Conservation (phyloP, 805 yeast genomes). For the Dipodascus albidus region DNA sequence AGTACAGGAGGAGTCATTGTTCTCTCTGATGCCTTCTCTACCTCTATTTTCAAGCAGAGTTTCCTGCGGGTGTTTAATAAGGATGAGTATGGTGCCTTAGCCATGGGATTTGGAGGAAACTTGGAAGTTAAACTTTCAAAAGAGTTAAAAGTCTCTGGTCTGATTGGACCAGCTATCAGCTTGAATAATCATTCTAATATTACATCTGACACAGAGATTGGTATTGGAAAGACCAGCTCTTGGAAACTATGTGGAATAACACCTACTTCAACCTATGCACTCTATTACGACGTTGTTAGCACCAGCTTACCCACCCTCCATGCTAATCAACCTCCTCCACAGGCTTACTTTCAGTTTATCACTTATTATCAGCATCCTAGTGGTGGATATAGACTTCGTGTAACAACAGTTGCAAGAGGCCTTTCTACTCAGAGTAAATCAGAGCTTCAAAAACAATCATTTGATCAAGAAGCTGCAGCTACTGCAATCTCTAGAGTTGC, state of each 20-base stretch:
- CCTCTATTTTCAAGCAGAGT: constrained; percentile 87
- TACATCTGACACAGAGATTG: constrained; percentile 79
- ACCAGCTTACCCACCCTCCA: constrained; percentile 19
- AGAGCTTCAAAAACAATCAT: constrained; percentile 19
- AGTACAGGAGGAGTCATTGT: constrained; percentile 82
- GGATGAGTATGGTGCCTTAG: constrained; percentile 69
- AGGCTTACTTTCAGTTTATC: constrained; percentile 54
- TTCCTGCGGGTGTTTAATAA: constrained; percentile 69
- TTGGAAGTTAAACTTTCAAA: constrained; percentile 72
- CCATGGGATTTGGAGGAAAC: constrained; percentile 73
- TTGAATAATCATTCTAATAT: constrained; percentile 37
- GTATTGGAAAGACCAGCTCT: constrained; percentile 76
- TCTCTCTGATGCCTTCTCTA: constrained; percentile 84
- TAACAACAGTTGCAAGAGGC: constrained; percentile 60
- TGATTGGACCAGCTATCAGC: constrained; percentile 81
- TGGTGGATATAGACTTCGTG: constrained; percentile 73
- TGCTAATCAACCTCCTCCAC: constrained; percentile 15
- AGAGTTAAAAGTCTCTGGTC: constrained; percentile 75
- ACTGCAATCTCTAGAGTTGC: constrained; percentile 80
- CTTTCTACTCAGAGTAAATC: constrained; percentile 35
- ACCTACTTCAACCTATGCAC: constrained; percentile 70
- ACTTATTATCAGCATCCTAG: constrained; percentile 85
- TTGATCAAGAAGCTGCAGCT: constrained; percentile 96
- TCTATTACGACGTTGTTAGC: constrained; percentile 62
- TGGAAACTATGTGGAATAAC: constrained; percentile 71